A percentile compares a stretch with the other conserved stretches of the same genome.
Evolutionary conservation across 163 green algal species (phyloP).

Genomic region (Coccomyxa subellipsoidea): DNA sequence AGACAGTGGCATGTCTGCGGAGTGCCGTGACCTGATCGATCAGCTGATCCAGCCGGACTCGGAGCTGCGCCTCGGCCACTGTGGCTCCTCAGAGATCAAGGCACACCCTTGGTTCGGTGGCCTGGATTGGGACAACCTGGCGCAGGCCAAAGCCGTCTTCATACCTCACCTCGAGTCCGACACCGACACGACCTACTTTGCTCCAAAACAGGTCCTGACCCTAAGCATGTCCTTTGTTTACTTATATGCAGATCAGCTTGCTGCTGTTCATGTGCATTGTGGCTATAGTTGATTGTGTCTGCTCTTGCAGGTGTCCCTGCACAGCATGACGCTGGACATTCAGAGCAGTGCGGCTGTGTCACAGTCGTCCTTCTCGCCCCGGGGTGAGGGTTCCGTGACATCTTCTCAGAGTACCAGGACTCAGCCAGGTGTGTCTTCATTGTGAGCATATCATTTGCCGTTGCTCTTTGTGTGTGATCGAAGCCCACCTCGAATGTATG

Average conservation of each 20-base stretch:
- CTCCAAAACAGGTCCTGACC: conserved; percentile 24
- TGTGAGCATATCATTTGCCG: too few relatives aligned
- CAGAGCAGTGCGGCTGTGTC: not conserved
- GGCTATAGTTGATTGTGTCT: too few relatives aligned
- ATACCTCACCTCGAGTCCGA: conserved; percentile 63
- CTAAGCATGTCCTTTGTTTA: too few relatives aligned
- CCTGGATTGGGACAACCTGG: conserved; percentile 72
- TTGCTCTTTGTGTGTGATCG: too few relatives aligned
- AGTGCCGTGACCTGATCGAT: conserved; percentile 82
- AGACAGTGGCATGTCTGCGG: conserved; percentile 39
- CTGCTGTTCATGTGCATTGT: too few relatives aligned
- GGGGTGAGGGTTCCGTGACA: not conserved
- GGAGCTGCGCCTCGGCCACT: conserved; percentile 58
- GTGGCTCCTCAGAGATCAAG: conserved; percentile 72
- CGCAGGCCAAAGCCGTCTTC: conserved; percentile 74
- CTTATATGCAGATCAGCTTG: too few relatives aligned
- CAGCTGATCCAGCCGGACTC: conserved; percentile 39
- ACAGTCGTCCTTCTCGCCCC: not conserved
- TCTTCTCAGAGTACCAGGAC: not conserved
- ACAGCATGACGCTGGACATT: conserved; percentile 26
- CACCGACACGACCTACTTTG: conserved; percentile 73
- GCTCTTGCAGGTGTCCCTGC: conserved; percentile 25
- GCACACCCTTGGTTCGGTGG: conserved; percentile 79
- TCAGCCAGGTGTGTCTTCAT: not conserved
- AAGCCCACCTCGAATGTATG: too few relatives aligned